These are phyloP conservation scores for Berkeleyomyces basicola DNA, from an alignment of 2,329 filamentous ascomycete species.

Conservation along the genomic window DNA sequence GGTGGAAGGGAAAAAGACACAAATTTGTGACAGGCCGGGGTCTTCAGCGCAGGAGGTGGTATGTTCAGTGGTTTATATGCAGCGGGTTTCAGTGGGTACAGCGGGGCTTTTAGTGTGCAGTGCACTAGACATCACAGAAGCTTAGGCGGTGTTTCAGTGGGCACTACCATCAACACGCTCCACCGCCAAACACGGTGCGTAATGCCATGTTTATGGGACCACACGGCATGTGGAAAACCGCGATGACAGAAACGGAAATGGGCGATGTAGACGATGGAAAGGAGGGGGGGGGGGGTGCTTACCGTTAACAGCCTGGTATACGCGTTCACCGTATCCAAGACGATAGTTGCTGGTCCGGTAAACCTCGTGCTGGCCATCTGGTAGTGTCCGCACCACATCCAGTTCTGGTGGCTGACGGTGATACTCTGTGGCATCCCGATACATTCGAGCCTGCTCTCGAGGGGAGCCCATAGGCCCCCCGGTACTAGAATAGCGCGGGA, in stretches of 20 bases:
- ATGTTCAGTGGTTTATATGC: too few species aligned
- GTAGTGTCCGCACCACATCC: conserved; percentile 1
- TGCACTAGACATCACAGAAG: too few species aligned
- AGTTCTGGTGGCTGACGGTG: background rate
- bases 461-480: conserved; percentile 3
- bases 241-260: background rate
- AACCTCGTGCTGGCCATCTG: conserved; percentile 4
- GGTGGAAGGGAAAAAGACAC: background rate
- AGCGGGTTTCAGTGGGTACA: too few species aligned
- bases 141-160: background rate
- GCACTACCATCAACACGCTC: background rate
- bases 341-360: background rate
- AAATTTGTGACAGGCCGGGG: background rate
- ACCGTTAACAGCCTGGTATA: conserved; percentile 8
- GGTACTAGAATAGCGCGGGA: background rate
- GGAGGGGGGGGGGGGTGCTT: background rate
- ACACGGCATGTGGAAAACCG: background rate
- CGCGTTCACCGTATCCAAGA: conserved; percentile 5
- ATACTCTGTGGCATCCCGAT: conserved; percentile 3
- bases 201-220: too few species aligned
- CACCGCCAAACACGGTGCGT: too few species aligned
- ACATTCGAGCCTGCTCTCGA: conserved; percentile 11
- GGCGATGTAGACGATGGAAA: background rate
- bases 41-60: background rate
- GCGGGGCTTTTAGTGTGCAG: too few species aligned